Conservation (phyloP, 192 early-diverging fungal species). For the Mortierella claussenii region DNA sequence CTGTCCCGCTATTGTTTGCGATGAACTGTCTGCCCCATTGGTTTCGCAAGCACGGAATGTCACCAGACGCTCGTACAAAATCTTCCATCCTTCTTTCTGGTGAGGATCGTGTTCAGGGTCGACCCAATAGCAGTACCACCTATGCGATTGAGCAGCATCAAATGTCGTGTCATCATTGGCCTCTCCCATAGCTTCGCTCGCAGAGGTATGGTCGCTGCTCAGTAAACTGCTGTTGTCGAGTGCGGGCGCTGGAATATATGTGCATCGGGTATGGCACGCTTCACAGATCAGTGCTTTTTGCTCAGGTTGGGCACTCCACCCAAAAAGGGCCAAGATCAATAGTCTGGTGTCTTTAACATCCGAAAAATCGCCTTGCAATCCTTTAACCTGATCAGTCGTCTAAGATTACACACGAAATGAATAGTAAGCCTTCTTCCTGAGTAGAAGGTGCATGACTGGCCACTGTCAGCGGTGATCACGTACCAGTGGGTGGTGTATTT, state of each 20-base stretch:
- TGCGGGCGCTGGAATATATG: constrained; percentile 12
- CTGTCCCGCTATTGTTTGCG: neutral
- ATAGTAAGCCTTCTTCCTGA: neutral
- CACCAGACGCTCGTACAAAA: constrained; percentile 7
- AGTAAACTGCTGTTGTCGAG: neutral
- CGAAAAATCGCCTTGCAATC: neutral
- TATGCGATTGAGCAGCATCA: constrained; percentile 36
- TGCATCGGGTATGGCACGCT: constrained; percentile 39
- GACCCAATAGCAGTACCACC: constrained; percentile 52
- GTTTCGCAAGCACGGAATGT: neutral
- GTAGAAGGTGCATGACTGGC: neutral
- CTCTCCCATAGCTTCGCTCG: neutral
- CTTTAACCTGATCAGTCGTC: constrained; percentile 5
- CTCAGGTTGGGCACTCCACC: constrained; percentile 9
- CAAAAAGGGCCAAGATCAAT: constrained; percentile 29
- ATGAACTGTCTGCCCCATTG: neutral
- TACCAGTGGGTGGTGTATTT: constrained; percentile 37
- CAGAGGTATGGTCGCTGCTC: neutral
- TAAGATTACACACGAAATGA: constrained; percentile 1
- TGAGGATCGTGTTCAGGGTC: constrained; percentile 9
- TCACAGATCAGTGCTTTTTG: constrained; percentile 15
- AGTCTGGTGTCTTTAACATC: neutral
- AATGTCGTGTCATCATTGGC: constrained; percentile 19
- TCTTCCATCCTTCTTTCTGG: constrained; percentile 32
- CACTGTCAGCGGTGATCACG: neutral